Evolutionary conservation across 169 alveolate genomes (phyloP).

Genomic region (Eimeria falciformis): DNA sequence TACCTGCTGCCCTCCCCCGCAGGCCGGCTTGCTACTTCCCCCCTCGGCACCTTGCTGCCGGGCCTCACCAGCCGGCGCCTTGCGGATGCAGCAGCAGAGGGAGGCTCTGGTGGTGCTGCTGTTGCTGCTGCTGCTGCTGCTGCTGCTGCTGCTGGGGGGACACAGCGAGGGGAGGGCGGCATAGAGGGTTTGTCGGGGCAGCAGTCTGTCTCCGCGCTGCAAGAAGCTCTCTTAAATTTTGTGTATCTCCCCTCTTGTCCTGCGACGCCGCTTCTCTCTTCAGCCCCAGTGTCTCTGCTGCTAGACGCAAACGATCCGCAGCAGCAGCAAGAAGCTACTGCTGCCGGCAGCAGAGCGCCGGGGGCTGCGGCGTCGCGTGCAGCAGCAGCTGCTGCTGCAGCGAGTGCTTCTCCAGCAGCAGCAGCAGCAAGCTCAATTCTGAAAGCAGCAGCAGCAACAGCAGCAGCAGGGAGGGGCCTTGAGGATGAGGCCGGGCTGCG

Average conservation of each 20-base stretch:
- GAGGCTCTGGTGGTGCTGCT: not conserved
- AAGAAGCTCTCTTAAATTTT: slow-evolving; percentile 9
- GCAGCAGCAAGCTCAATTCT: slow-evolving; percentile 18
- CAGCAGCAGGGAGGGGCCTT: slow-evolving; percentile 18
- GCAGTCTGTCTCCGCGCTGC: slow-evolving; percentile 1
- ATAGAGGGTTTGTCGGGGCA: not conserved
- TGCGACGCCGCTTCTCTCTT: slow-evolving; percentile 29
- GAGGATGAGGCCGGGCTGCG: slow-evolving; percentile 24
- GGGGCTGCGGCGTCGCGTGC: not conserved
- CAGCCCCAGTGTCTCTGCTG: slow-evolving; percentile 45
- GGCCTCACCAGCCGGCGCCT: slow-evolving; percentile 11
- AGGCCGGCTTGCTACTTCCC: not conserved
- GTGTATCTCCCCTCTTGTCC: slow-evolving; percentile 38
- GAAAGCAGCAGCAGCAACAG: slow-evolving; percentile 49
- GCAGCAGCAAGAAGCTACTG: slow-evolving; percentile 25
- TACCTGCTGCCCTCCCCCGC: slow-evolving; percentile 35
- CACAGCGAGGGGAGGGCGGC: not conserved
- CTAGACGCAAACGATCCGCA: not conserved
- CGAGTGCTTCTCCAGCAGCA: not conserved
- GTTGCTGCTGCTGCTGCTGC: slow-evolving; percentile 10
- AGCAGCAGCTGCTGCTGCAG: slow-evolving; percentile 4
- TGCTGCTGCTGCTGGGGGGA: not conserved
- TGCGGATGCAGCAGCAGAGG: slow-evolving; percentile 5
- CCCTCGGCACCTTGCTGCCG: slow-evolving; percentile 17
- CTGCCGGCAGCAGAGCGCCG: not conserved